Evolutionary conservation across 768 basidiomycete species (phyloP).

Genomic region (Calocybe cyanea): DNA sequence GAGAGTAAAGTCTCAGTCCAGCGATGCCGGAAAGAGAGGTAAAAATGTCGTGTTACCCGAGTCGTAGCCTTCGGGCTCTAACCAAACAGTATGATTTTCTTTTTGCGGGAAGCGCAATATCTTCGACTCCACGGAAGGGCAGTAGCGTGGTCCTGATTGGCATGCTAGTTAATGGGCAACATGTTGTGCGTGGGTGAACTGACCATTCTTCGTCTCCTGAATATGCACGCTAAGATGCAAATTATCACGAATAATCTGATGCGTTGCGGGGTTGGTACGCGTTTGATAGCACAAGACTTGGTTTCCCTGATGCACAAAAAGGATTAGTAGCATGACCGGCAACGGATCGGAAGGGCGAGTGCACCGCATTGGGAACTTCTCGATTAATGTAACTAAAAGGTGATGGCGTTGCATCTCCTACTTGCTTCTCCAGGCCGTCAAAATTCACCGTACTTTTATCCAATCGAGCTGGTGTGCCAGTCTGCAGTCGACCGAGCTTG

Average conservation of each 20-base stretch:
- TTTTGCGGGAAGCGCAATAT: constrained; percentile 76
- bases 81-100: constrained; percentile 71
- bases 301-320: constrained; percentile 43
- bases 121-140: constrained; percentile 88
- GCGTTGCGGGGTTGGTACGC: constrained; percentile 67
- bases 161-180: not conserved
- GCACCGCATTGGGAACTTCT: constrained; percentile 67
- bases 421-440: constrained; percentile 52
- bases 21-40: not conserved
- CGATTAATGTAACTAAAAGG: constrained; percentile 77
- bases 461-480: constrained; percentile 82
- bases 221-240: constrained; percentile 81
- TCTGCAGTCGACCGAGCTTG: constrained; percentile 78
- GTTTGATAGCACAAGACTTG: constrained; percentile 77
- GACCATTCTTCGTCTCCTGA: constrained; percentile 85
- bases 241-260: constrained; percentile 70
- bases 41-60: constrained; percentile 51
- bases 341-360: constrained; percentile 13
- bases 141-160: constrained; percentile 77
- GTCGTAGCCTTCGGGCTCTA: constrained; percentile 91
- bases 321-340: not conserved
- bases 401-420: constrained; percentile 58
- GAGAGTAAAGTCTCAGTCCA: not conserved
- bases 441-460: constrained; percentile 71
- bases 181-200: not conserved